These are phyloP conservation scores for Rhizopus stolonifer DNA, from an alignment of 371 early-diverging fungal species.

Conservation along the genomic window DNA sequence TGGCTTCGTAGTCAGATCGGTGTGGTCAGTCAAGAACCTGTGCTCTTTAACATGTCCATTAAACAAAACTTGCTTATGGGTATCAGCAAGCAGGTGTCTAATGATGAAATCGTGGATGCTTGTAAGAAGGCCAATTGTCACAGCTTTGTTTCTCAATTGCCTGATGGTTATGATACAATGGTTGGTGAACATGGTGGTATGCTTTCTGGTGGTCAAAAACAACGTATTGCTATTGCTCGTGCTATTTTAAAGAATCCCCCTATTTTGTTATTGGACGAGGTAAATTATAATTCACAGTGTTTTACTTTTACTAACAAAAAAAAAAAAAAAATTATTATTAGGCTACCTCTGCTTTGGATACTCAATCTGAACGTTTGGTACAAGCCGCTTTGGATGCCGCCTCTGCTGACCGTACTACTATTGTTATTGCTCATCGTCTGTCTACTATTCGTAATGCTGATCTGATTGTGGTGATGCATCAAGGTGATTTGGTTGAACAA, in stretches of 20 bases:
- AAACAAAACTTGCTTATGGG: conserved; percentile 80
- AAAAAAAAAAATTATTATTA: too few relatives aligned
- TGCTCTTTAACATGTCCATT: conserved; percentile 83
- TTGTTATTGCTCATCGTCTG: conserved; percentile 91
- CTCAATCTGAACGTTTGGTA: conserved; percentile 78
- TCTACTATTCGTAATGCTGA: conserved; percentile 83
- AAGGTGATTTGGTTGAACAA: conserved; percentile 70
- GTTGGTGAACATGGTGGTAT: conserved; percentile 67
- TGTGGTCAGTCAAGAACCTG: conserved; percentile 87
- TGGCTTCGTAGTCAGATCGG: conserved; percentile 80
- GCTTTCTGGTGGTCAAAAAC: conserved; percentile 81
- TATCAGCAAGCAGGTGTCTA: conserved; percentile 43
- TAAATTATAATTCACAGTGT: conserved; percentile 24
- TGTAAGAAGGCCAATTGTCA: conserved; percentile 72
- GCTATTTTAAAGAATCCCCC: conserved; percentile 50
- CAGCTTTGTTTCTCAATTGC: conserved; percentile 74
- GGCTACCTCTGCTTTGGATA: conserved; percentile 80
- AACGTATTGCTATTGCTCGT: conserved; percentile 51
- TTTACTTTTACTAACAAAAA: too few relatives aligned
- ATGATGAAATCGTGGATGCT: conserved; percentile 62
- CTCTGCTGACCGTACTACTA: conserved; percentile 76
- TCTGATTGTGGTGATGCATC: conserved; percentile 76
- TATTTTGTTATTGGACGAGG: conserved; percentile 47
- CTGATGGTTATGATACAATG: conserved; percentile 74
- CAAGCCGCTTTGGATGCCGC: conserved; percentile 82